These are phyloP conservation scores for Dendrobium officinale DNA, from an alignment of 106 monocot genomes.

Conservation along the genomic window DNA sequence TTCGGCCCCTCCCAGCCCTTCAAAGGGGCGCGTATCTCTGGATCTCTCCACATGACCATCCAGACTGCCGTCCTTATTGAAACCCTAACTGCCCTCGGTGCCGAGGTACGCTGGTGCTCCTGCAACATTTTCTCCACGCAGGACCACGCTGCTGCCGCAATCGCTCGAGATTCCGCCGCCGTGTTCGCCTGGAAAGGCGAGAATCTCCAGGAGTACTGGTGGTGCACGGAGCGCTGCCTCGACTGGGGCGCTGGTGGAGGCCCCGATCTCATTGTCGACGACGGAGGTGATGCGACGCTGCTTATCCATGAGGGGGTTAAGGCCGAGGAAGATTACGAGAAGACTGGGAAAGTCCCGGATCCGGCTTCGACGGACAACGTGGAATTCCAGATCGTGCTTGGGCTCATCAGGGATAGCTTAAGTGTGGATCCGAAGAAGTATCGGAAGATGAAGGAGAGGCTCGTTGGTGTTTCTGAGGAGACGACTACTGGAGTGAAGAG, in stretches of 20 bases:
- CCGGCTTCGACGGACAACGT: slow-evolving; percentile 27
- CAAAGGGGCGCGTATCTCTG: slow-evolving; percentile 61
- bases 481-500: slow-evolving; percentile 57
- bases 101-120: slow-evolving; percentile 81
- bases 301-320: slow-evolving; percentile 28
- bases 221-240: slow-evolving; percentile 36
- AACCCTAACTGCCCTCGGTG: slow-evolving; percentile 73
- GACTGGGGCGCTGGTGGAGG: slow-evolving; percentile 32
- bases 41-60: slow-evolving; percentile 83
- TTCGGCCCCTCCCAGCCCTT: slow-evolving; percentile 58
- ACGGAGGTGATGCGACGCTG: slow-evolving; percentile 24
- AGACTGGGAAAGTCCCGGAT: slow-evolving; percentile 25
- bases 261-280: slow-evolving; percentile 33
- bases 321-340: slow-evolving; percentile 30
- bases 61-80: slow-evolving; percentile 84
- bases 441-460: slow-evolving; percentile 35
- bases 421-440: slow-evolving; percentile 33
- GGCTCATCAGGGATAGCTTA: slow-evolving; percentile 22
- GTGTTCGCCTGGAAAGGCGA: slow-evolving; percentile 39
- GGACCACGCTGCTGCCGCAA: slow-evolving; percentile 67
- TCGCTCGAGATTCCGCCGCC: slow-evolving; percentile 63
- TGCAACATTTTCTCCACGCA: slow-evolving; percentile 84
- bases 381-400: slow-evolving; percentile 36
- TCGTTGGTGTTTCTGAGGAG: slow-evolving; percentile 54
- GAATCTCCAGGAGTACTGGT: slow-evolving; percentile 34